These are phyloP conservation scores for Vitis amurensis DNA, from an alignment of 164 flowering plant species.

Conservation along the genomic window DNA sequence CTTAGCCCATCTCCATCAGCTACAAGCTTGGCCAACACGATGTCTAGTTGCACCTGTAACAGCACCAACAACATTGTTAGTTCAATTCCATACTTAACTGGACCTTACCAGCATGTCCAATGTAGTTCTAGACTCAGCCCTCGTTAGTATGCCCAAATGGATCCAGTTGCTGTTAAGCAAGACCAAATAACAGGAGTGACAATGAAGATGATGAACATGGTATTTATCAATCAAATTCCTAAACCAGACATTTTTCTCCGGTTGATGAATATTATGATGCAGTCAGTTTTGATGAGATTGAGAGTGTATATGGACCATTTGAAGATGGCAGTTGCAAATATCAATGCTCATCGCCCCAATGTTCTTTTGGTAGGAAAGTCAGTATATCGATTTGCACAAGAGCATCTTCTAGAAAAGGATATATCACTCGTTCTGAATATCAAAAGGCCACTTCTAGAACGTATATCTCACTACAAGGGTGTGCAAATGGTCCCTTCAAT, in stretches of 20 bases:
- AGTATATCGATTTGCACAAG: constrained; percentile 90
- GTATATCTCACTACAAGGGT: constrained; percentile 93
- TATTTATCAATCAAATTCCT: constrained; percentile 47
- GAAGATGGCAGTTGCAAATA: constrained; percentile 96
- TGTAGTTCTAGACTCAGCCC: constrained; percentile 39
- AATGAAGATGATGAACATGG: constrained; percentile 68
- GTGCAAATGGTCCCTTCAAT: constrained; percentile 90
- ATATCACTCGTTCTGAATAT: constrained; percentile 91
- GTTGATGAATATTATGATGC: constrained; percentile 45
- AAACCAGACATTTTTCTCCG: constrained; percentile 39
- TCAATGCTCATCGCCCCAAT: constrained; percentile 76
- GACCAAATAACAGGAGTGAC: constrained; percentile 55
- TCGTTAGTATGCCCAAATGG: constrained; percentile 37
- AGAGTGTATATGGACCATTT: constrained; percentile 74
- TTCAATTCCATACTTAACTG: constrained; percentile 57
- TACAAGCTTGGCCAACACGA: constrained; percentile 62
- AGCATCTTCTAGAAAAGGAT: constrained; percentile 79
- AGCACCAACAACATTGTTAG: constrained; percentile 51
- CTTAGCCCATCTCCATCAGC: constrained; percentile 65
- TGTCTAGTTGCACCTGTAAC: constrained; percentile 56
- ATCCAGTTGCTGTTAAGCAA: constrained; percentile 31
- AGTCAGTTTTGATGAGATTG: constrained; percentile 42
- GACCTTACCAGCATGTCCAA: constrained; percentile 52
- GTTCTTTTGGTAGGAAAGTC: constrained; percentile 92
- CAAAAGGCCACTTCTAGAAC: constrained; percentile 86